Evolutionary conservation across 2,329 filamentous ascomycete genomes (phyloP).

Genomic region (Botrytis tulipae): DNA sequence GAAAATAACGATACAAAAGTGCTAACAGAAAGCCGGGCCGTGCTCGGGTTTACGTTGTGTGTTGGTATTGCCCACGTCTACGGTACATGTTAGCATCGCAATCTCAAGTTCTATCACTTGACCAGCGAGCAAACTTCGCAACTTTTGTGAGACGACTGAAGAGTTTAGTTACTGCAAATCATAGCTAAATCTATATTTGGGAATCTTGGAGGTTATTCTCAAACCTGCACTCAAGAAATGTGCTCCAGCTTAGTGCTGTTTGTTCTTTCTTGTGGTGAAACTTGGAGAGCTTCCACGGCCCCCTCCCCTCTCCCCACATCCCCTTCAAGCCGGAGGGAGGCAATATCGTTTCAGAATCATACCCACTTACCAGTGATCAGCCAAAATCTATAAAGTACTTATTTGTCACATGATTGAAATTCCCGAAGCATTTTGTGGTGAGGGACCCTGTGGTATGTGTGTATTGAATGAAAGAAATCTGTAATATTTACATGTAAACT

Average conservation of each 20-base stretch:
- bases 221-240: background rate
- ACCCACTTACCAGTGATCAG: background rate
- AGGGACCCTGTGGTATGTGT: slow-evolving; percentile 19
- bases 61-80: background rate
- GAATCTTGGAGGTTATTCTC: background rate
- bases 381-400: background rate
- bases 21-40: background rate
- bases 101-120: background rate
- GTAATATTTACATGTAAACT: slow-evolving; percentile 16
- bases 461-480: slow-evolving; percentile 10
- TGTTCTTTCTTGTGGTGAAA: slow-evolving; percentile 2
- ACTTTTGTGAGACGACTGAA: background rate
- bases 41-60: background rate
- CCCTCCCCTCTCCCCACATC: background rate
- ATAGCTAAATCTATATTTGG: background rate
- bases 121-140: background rate
- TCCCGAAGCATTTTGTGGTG: slow-evolving; percentile 2
- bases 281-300: background rate
- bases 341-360: background rate
- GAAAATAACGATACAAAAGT: background rate
- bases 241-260: background rate
- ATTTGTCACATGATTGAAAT: background rate
- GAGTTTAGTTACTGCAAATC: background rate
- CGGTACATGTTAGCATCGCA: background rate
- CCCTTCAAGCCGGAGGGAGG: background rate